Evolutionary conservation across 345 rosid species (phyloP).

Genomic region (Anacardium occidentale): DNA sequence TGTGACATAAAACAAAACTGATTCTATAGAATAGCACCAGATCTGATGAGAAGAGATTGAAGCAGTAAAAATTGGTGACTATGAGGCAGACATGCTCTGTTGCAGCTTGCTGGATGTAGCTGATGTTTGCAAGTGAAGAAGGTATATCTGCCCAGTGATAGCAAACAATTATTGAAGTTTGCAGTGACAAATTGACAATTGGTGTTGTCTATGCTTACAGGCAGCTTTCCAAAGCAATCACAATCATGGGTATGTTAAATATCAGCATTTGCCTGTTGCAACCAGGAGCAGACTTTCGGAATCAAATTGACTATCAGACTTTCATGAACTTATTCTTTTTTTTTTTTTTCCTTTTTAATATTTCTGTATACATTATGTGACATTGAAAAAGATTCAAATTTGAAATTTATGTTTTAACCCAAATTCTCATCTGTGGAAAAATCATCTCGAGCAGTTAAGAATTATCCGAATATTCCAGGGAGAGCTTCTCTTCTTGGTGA

Average conservation of each 20-base stretch:
- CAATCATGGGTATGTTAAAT: neutral
- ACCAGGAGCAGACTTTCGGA: neutral
- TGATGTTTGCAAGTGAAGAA: neutral
- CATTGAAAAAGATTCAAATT: too few relatives aligned
- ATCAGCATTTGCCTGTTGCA: neutral
- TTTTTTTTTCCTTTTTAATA: too few relatives aligned
- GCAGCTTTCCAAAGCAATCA: neutral
- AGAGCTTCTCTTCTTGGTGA: too few relatives aligned
- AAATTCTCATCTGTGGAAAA: too few relatives aligned
- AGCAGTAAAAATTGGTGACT: neutral
- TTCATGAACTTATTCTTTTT: too few relatives aligned
- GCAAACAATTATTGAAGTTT: neutral
- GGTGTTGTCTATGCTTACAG: neutral
- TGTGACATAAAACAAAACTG: neutral
- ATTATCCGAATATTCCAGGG: too few relatives aligned
- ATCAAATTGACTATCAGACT: too few relatives aligned
- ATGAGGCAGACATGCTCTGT: neutral
- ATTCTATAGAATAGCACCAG: too few relatives aligned
- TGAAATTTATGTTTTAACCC: too few relatives aligned
- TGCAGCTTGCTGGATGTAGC: conserved; percentile 1
- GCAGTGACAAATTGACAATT: neutral
- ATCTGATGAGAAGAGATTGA: too few relatives aligned
- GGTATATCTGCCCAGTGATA: neutral
- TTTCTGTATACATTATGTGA: too few relatives aligned
- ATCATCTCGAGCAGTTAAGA: too few relatives aligned